Conservation (phyloP, 768 basidiomycete genomes). For the Gloeostereum incarnatum region DNA sequence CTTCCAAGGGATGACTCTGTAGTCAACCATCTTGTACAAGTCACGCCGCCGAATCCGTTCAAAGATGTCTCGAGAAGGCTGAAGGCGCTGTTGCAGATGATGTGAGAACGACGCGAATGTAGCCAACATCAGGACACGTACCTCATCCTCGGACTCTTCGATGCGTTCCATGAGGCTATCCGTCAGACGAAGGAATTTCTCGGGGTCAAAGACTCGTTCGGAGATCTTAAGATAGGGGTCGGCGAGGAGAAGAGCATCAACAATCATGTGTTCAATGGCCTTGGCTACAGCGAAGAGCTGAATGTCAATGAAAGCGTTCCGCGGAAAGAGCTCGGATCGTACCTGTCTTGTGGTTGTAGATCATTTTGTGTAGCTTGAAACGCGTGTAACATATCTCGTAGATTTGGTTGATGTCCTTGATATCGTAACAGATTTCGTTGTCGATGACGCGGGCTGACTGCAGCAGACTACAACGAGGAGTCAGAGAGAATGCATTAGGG, state of each 20-base stretch:
- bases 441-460: constrained; percentile 68
- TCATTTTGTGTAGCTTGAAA: constrained; percentile 72
- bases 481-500: background rate
- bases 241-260: constrained; percentile 65
- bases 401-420: constrained; percentile 72
- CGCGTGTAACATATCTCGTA: constrained; percentile 68
- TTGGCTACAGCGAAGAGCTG: constrained; percentile 37
- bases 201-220: constrained; percentile 42
- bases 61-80: constrained; percentile 48
- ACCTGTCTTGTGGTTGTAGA: constrained; percentile 81
- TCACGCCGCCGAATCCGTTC: constrained; percentile 52
- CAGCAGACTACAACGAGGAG: constrained; percentile 42
- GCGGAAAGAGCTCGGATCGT: constrained; percentile 9
- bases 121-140: constrained; percentile 16
- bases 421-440: constrained; percentile 69
- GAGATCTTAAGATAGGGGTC: constrained; percentile 59
- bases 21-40: constrained; percentile 65
- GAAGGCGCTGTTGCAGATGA: no score
- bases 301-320: background rate
- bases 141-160: constrained; percentile 41
- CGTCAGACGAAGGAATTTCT: constrained; percentile 53
- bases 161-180: constrained; percentile 59
- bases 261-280: constrained; percentile 77
- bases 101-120: constrained; percentile 1
- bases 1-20: constrained; percentile 37